Evolutionary conservation across 2,329 filamentous ascomycete genomes (phyloP), one percentile per base, ranked within the genome.

Genomic region (Periconia sp.): DNA sequence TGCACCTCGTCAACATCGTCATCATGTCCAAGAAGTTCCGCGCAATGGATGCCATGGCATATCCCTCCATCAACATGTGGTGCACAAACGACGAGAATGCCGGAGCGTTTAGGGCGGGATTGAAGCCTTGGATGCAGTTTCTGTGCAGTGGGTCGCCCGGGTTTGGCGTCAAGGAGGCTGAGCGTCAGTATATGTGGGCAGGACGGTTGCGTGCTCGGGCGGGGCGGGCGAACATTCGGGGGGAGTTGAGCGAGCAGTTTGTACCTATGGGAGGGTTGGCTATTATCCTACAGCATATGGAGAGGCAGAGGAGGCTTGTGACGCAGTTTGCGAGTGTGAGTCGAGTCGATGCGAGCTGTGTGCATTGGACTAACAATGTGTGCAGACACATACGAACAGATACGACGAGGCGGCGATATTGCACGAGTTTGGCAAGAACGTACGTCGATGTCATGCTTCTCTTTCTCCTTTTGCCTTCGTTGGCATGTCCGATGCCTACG

Each of bases 91-190:
- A 12, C 21, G 25, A n/a, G 12, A 31, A 51, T 7, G 46, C 46
- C 0, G 58, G 61, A 0, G 51, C 47, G 0, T 65, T 46, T 39
- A 44, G 50, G 2, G 46, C 52, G 2, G 65, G 64, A 0, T 30
- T 68, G 9, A 63, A 55, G 36, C 50, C 52, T 0, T 68, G 64
- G 64, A 40, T 53, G 19, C 62, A 69, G 22, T 69, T 59, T 16
- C 28, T 69, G 0, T 45, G 24, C 7, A 43, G 40, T 0, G 57
- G 42, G 0, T 43, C 52, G 2, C 62, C 62, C 1, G 65, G 65
- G 3, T 56, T 59, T 25, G 13, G 12, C 1, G 37, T 46, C 15
- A 35, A 36, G 1, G 7, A 9, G 4, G 10, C 5, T 7, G 32
- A 43, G 43, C 44, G 12, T n/a, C n/a, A n/a, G n/a, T n/a, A n/a